Percentiles rank a stretch among this genome's conserved stretches.
These are phyloP conservation scores for Candida verbasci DNA, from an alignment of 805 yeast species.

Conservation along the genomic window DNA sequence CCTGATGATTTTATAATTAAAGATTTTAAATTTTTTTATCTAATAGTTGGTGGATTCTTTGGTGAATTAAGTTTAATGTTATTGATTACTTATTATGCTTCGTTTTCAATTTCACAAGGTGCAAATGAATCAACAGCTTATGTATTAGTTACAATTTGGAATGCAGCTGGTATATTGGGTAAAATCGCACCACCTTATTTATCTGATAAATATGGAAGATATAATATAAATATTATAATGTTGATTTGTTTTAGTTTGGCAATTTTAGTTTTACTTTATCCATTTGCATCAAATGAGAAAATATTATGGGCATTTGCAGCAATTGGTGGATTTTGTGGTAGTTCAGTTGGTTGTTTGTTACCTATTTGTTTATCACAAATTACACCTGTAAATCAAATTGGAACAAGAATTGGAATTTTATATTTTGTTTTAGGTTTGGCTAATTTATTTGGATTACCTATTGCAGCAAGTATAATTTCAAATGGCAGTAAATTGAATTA, in stretches of 20 bases:
- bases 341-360: conserved; percentile 30
- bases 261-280: conserved; percentile 29
- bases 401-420: conserved; percentile 31
- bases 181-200: conserved; percentile 26
- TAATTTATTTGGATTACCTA: conserved; percentile 30
- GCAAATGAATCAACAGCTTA: conserved; percentile 24
- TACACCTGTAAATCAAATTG: conserved; percentile 37
- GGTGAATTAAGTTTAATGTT: conserved; percentile 25
- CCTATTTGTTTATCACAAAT: conserved; percentile 58
- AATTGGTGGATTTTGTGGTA: conserved; percentile 31
- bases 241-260: conserved; percentile 18
- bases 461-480: conserved; percentile 28
- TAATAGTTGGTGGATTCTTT: conserved; percentile 28
- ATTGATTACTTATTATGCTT: conserved; percentile 28
- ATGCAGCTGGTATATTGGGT: conserved; percentile 26
- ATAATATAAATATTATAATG: conserved; percentile 31
- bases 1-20: conserved; percentile 4
- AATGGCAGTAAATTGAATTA: conserved; percentile 22
- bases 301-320: conserved; percentile 30
- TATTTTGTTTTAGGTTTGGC: conserved; percentile 27
- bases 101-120: conserved; percentile 31
- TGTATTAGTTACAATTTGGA: conserved; percentile 25
- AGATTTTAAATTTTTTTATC: conserved; percentile 21
- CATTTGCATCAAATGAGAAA: conserved; percentile 22
- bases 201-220: conserved; percentile 26